Evolutionary conservation across 768 basidiomycete genomes (phyloP).

Genomic region (Gautieria morchelliformis): DNA sequence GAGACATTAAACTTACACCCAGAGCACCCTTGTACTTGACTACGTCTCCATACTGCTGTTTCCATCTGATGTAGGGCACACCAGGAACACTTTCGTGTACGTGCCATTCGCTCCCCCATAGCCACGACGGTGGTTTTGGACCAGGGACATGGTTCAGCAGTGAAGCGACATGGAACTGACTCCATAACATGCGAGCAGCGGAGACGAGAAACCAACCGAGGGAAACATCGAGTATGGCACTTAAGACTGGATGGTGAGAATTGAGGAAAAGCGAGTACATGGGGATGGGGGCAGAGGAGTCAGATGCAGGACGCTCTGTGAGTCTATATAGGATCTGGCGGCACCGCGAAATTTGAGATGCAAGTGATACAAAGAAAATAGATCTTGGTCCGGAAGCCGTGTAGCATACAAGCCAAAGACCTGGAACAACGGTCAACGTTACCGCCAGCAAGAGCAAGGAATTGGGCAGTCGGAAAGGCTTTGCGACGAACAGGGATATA

Average conservation of each 20-base stretch:
- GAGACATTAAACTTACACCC: slow-evolving; percentile 30
- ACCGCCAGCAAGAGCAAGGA: not conserved
- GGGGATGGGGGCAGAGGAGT: not conserved
- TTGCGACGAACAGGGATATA: not conserved
- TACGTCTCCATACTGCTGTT: slow-evolving; percentile 41
- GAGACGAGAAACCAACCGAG: not conserved
- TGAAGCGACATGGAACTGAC: not conserved
- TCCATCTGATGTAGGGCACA: slow-evolving; percentile 42
- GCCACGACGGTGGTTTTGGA: slow-evolving; percentile 34
- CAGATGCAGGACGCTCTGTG: not conserved
- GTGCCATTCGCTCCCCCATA: slow-evolving; percentile 57
- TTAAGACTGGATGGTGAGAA: not conserved
- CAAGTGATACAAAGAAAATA: not conserved
- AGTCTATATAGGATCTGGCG: not conserved
- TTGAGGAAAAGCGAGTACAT: not conserved
- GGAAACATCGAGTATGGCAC: not conserved
- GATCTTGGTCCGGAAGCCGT: not conserved
- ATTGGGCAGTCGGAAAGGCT: not conserved
- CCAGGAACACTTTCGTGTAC: slow-evolving; percentile 49
- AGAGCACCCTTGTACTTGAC: slow-evolving; percentile 48
- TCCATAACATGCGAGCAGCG: not conserved
- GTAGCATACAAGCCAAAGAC: not conserved
- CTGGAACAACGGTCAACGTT: not conserved
- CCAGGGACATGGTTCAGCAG: slow-evolving; percentile 41
- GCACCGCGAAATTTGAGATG: not conserved